These are phyloP conservation scores for Entelexis paramagnoliae DNA, from an alignment of 1,139 yeast species.

Conservation along the genomic window DNA sequence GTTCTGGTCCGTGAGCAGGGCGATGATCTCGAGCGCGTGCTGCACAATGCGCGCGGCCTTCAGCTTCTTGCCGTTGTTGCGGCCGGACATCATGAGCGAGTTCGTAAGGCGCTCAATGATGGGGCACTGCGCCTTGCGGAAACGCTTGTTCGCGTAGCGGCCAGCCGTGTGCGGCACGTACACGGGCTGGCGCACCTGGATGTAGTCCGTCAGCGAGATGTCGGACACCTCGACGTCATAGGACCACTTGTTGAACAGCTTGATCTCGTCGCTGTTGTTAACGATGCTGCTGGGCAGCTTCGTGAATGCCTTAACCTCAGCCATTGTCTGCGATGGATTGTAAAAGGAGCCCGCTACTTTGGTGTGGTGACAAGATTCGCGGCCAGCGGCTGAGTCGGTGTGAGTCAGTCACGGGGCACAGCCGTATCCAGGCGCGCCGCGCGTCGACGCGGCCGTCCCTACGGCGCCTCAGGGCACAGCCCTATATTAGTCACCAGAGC, in stretches of 20 bases:
- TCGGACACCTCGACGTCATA: conserved; percentile 97
- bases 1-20: conserved; percentile 97
- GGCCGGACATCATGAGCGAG: conserved; percentile 99
- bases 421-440: background rate
- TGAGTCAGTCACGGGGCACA: conserved; percentile 9
- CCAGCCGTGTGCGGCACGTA: conserved; percentile 99
- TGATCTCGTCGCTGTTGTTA: conserved; percentile 92
- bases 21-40: conserved; percentile 97
- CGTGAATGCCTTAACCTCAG: conserved; percentile 38
- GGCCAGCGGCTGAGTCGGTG: background rate
- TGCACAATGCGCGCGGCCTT: conserved; percentile 99
- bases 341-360: conserved; percentile 11
- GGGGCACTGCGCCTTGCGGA: conserved; percentile 99
- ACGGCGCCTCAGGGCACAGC: conserved; percentile 6
- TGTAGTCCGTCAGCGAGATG: conserved; percentile 95
- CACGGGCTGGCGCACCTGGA: conserved; percentile 95
- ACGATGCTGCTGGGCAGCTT: conserved; percentile 94
- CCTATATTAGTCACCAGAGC: conserved; percentile 3
- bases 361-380: conserved; percentile 8
- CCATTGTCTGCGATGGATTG: conserved; percentile 21
- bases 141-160: conserved; percentile 98
- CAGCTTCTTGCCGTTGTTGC: conserved; percentile 99
- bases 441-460: too few relatives aligned
- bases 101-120: conserved; percentile 98
- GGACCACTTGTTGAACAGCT: conserved; percentile 99